phyloP scores from a whole-genome alignment of 2,329 filamentous ascomycete genomes.

The Ophiosphaerella herpotricha region DNA sequence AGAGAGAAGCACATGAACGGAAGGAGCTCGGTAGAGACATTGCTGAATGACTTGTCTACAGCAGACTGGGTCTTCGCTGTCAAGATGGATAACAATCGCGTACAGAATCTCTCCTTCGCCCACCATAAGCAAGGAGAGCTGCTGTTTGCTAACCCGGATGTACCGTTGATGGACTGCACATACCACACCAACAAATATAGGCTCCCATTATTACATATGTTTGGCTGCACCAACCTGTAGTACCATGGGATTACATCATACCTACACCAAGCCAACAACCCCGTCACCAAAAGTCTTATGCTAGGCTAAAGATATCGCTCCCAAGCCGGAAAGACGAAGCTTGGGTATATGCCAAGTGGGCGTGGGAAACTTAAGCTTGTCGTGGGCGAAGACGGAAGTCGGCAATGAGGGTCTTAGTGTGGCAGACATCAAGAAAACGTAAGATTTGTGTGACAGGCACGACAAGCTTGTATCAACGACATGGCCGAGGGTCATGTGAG shows the following conservation, averaged over 20 bases:
- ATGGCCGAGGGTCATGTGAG: not conserved
- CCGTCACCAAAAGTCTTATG: not conserved
- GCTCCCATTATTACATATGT: conserved; percentile 14
- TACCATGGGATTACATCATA: conserved; percentile 14
- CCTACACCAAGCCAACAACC: too few species aligned
- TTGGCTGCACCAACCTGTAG: conserved; percentile 17
- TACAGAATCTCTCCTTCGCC: conserved; percentile 17
- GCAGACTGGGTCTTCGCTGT: conserved; percentile 14
- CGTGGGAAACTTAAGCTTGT: not conserved
- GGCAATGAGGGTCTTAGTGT: conserved; percentile 15
- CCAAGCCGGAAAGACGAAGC: not conserved
- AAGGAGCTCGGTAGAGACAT: conserved; percentile 12
- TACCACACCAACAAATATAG: conserved; percentile 17
- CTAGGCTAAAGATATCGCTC: not conserved
- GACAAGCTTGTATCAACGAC: conserved; percentile 18
- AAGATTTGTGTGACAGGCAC: conserved; percentile 1
- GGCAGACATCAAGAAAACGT: conserved; percentile 1
- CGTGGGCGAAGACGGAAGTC: conserved; percentile 18
- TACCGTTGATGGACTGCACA: conserved; percentile 15
- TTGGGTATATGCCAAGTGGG: not conserved
- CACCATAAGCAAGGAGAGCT: conserved; percentile 14
- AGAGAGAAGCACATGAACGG: conserved; percentile 10
- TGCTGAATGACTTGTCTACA: conserved; percentile 14
- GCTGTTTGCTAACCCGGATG: conserved; percentile 12
- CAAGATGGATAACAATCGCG: conserved; percentile 12